These are phyloP conservation scores for Yarrowia sp. DNA, from an alignment of 805 yeast genomes.

Conservation along the genomic window DNA sequence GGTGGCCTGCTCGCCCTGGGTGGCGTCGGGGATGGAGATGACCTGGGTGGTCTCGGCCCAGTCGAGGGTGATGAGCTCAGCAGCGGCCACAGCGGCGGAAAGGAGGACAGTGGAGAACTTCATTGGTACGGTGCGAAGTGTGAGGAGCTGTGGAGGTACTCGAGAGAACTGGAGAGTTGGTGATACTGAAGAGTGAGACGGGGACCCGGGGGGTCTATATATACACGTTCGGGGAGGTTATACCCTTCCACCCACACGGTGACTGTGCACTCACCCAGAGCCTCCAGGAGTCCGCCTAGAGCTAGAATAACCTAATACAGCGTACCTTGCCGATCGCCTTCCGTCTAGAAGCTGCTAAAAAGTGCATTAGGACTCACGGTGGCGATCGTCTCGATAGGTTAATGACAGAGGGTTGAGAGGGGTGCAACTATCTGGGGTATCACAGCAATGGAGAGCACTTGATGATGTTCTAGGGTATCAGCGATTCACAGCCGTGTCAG, in stretches of 20 bases:
- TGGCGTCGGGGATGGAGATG: conserved; percentile 7
- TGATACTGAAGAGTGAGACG: not conserved
- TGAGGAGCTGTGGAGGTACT: not conserved
- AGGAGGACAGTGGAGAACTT: conserved; percentile 25
- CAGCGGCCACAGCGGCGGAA: not conserved
- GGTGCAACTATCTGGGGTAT: too few species aligned
- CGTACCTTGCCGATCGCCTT: conserved; percentile 31
- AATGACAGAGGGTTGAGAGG: too few species aligned
- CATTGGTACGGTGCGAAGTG: not conserved
- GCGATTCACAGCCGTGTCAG: too few species aligned
- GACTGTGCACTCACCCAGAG: too few species aligned
- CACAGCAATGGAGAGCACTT: too few species aligned
- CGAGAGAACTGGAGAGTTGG: not conserved
- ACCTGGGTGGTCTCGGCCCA: conserved; percentile 33
- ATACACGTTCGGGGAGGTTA: not conserved
- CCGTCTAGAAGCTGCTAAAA: conserved; percentile 27
- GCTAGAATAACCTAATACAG: conserved; percentile 23
- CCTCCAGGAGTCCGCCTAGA: not conserved
- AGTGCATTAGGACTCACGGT: not conserved
- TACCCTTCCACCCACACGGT: too few species aligned
- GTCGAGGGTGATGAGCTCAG: conserved; percentile 24
- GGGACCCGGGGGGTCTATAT: not conserved
- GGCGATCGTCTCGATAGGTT: too few species aligned
- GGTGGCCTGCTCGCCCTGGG: conserved; percentile 7
- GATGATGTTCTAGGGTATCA: too few species aligned